These are phyloP conservation scores for Sugiyamaella valdiviana DNA, from an alignment of 805 yeast genomes.

Conservation along the genomic window DNA sequence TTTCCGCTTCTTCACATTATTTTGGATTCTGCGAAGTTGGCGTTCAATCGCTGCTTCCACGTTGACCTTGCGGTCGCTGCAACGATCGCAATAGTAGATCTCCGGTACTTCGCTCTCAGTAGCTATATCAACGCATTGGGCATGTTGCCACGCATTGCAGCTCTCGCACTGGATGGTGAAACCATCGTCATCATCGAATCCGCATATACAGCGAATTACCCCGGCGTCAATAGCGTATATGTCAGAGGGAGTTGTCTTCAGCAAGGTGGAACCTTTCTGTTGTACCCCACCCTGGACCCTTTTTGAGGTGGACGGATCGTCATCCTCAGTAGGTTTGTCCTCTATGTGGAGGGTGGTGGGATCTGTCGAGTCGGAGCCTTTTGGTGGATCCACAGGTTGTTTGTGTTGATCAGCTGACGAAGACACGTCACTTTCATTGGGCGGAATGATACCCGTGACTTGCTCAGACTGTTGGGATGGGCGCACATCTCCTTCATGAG, in stretches of 20 bases:
- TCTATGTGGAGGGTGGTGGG: too few species aligned
- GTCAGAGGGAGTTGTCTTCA: background rate
- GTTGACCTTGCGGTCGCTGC: slow-evolving; percentile 49
- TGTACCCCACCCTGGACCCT: too few species aligned
- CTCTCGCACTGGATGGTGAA: slow-evolving; percentile 90
- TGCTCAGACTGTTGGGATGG: too few species aligned
- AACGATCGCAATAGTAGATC: slow-evolving; percentile 68
- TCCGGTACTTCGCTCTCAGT: slow-evolving; percentile 76
- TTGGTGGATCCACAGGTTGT: too few species aligned
- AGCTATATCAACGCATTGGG: slow-evolving; percentile 75
- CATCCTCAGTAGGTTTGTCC: too few species aligned
- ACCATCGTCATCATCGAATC: slow-evolving; percentile 85
- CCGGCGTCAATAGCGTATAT: slow-evolving; percentile 55
- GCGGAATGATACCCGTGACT: too few species aligned
- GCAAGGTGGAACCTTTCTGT: background rate
- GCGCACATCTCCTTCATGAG: too few species aligned
- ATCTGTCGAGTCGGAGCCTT: too few species aligned
- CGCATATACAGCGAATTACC: slow-evolving; percentile 83
- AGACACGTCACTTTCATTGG: too few species aligned
- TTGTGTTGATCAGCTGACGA: too few species aligned
- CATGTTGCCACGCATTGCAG: slow-evolving; percentile 93
- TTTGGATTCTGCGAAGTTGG: slow-evolving; percentile 30
- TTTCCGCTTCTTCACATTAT: slow-evolving; percentile 3
- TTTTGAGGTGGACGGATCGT: too few species aligned
- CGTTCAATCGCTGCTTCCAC: slow-evolving; percentile 38